Base-by-base conservation (phyloP, 257 asterid species). In the Pogostemon cablin region DNA sequence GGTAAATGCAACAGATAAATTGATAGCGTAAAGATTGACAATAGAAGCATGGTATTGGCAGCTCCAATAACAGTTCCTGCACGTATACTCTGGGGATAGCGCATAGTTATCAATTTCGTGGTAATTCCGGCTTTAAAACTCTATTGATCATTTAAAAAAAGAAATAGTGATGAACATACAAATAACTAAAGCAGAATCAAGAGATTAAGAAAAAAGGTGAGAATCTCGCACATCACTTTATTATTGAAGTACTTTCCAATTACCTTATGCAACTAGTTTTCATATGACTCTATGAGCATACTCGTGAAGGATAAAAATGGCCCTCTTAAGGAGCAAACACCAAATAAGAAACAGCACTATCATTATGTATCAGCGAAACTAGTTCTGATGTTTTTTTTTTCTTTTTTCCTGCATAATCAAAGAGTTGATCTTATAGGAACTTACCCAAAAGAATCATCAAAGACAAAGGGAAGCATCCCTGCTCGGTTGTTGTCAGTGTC, bases 401-500 rank as follows among this genome's bases (percentile, higher is more conserved):
- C 54, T 54, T 12, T 44, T 62, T 57, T 68, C 63, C 65, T 7
- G 9, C 58, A 44, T 12, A 61, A 56, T 48, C 44, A 65, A 57
- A 35, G 38, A 57, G 58, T 66, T 62, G 67, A 41, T 11, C 41
- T 6, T 25, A 52, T 11, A 65, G 62, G 35, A 77, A 54, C 92
- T 62, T 82, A 95, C 99, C 99, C 96, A 77, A 95, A 95, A 20
- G 99, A 84, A 75, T 91, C 97, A 79, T 91, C 90, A 82, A 95
- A 95, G 68, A 95, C 99, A 66, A 95, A 91, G n/a, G 99, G 99
- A 77, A 95, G 97, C 98, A 95, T 91, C 82, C 99, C 99, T 61
- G 98, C 63, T 5, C 98, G 99, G 73, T 87, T 68, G 50, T 83
- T 88, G 80, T 95, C 99, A 46, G 99, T 95, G 81, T 95, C 99